Conservation (phyloP, 2,329 filamentous ascomycete species). For the Cytospora piceae region DNA sequence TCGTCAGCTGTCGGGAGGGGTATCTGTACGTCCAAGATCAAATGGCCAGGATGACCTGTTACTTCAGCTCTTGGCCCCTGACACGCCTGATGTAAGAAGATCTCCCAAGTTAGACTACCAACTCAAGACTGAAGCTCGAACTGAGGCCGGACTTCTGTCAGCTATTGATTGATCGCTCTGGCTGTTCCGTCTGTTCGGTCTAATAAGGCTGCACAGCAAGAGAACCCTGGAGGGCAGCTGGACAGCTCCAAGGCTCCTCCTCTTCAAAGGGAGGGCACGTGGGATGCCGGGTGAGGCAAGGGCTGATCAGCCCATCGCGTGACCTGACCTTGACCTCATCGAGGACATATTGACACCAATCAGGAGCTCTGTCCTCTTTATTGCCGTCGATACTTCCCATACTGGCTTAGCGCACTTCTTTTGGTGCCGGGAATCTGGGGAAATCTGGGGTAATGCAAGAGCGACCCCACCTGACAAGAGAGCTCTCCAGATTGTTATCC, state of each 20-base stretch:
- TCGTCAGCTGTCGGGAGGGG: conserved; percentile 18
- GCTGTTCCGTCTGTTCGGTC: not conserved
- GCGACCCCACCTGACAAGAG: conserved; percentile 12
- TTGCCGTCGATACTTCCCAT: conserved; percentile 1
- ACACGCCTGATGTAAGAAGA: too few relatives aligned
- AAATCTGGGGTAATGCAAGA: conserved; percentile 30
- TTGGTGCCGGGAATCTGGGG: conserved; percentile 22
- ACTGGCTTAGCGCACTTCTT: not conserved
- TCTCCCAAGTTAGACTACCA: not conserved
- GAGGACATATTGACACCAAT: conserved; percentile 5
- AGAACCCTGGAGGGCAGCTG: too few relatives aligned
- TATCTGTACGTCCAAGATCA: conserved; percentile 8
- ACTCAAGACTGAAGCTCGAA: not conserved
- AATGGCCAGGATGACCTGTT: conserved; percentile 10
- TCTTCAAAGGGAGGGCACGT: not conserved
- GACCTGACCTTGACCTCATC: conserved; percentile 17
- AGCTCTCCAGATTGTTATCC: not conserved
- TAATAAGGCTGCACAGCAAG: not conserved
- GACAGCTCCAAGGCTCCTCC: not conserved
- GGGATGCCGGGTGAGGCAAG: not conserved
- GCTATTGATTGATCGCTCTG: conserved; percentile 3
- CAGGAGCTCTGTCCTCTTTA: conserved; percentile 14
- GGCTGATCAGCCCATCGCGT: conserved; percentile 26
- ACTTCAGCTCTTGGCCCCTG: not conserved
- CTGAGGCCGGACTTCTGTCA: too few relatives aligned